Conservation (phyloP, 2,329 filamentous ascomycete genomes). For the Fonsecaea pedrosoi region DNA sequence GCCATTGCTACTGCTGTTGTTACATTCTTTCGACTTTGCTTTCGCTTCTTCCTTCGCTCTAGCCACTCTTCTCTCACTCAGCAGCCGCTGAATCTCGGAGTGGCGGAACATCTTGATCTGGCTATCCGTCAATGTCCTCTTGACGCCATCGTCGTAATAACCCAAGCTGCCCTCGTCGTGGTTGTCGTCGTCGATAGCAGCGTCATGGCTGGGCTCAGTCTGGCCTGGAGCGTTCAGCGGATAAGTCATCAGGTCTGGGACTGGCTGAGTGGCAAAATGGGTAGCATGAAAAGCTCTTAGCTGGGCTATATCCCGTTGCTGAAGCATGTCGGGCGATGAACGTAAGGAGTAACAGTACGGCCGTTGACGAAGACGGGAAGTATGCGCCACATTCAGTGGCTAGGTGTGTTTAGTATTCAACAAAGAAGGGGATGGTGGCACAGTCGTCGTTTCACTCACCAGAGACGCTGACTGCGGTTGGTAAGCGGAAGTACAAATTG, state of each 20-base stretch:
- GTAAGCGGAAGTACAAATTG: too few species aligned
- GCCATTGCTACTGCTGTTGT: background rate
- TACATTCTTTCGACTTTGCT: conserved; percentile 13
- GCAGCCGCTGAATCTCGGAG: conserved; percentile 78
- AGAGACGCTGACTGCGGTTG: too few species aligned
- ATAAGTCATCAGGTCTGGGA: conserved; percentile 24
- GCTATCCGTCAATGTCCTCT: conserved; percentile 87
- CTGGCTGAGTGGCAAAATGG: conserved; percentile 35
- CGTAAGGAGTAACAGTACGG: background rate
- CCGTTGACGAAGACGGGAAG: background rate
- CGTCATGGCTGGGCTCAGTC: background rate
- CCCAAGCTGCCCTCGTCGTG: conserved; percentile 69
- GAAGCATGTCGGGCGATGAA: conserved; percentile 18
- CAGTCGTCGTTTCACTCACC: too few species aligned
- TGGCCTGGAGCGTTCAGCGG: background rate
- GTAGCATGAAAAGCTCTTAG: conserved; percentile 34
- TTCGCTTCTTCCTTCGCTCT: conserved; percentile 30
- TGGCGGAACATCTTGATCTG: conserved; percentile 91
- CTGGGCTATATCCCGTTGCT: conserved; percentile 27
- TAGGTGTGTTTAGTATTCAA: conserved; percentile 1
- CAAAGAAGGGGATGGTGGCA: background rate
- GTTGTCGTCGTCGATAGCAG: conserved; percentile 16
- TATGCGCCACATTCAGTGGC: background rate
- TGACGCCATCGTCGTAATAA: conserved; percentile 84
- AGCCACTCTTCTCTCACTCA: conserved; percentile 56